Evolutionary conservation across 2,329 filamentous ascomycete species (phyloP), one percentile per base, ranked within the genome.

Genomic region (Coniochaeta sp.): DNA sequence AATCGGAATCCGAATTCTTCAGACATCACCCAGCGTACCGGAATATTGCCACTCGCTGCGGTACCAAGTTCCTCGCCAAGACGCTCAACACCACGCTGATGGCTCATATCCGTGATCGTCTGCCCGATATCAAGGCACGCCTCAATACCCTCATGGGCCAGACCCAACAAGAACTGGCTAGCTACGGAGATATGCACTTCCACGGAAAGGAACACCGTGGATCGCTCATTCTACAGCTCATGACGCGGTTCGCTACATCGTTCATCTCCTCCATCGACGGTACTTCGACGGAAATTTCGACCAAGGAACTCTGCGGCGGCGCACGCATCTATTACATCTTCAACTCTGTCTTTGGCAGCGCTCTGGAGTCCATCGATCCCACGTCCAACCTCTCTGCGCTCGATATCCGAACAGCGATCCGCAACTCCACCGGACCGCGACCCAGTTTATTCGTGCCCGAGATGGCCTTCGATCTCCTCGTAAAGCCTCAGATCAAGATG

Each of bases 141-240:
- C 82, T 99, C 63, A 99, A 99, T 75, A 99, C 95, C 0, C 79
- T 99, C 58, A 99, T 99, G 95, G 95, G 95, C n/a, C 95, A 99
- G 75, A 98, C 95, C 56, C 95, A 99, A 72, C 95, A 99, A 77
- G 95, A 99, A 74, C 82, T 99, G 60, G 95, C 95, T 50, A 96
- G 93, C 74, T 99, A 99, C 71, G 95, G 95, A 40, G 96, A 98
- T 72, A 96, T 95, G 79, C 90, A 96, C 68, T 99, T 99, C 72
- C 96, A 90, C 64, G 95, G 95, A 68, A 96, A 96, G 74, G 95
- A 98, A 73, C 95, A 99, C 72, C 86, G 93, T 57, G 95, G 95
- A 34, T 96, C 93, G 30, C 82, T 99, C 64, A 96, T 99, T 61
- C 78, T 99, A 64, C 93, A 98, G 74, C 85, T 96, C 60, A 99